Conservation (phyloP, 2,329 filamentous ascomycete species). For the Neofusicoccum sp. region DNA sequence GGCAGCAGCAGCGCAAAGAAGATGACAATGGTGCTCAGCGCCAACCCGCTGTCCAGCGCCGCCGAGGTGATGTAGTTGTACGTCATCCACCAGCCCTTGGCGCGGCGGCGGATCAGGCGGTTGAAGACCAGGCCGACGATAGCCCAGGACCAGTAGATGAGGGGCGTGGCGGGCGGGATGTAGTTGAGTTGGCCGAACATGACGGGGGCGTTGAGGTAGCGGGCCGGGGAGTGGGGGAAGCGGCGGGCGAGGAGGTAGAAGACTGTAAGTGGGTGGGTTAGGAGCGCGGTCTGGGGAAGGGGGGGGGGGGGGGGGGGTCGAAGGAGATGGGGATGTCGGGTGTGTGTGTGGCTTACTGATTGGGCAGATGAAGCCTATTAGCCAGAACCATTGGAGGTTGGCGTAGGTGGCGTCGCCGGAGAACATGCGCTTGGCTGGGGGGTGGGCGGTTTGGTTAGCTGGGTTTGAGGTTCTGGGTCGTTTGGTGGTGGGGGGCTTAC, state of each 20-base stretch:
- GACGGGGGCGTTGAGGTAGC: conserved; percentile 60
- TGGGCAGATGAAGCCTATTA: conserved; percentile 54
- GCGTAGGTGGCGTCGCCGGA: conserved; percentile 62
- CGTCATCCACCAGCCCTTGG: conserved; percentile 27
- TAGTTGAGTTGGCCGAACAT: conserved; percentile 60
- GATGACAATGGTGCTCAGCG: conserved; percentile 27
- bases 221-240: conserved; percentile 52
- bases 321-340: too few relatives aligned
- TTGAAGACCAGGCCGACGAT: conserved; percentile 29
- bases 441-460: neutral
- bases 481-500: neutral
- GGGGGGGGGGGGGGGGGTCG: too few relatives aligned
- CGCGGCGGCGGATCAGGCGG: conserved; percentile 24
- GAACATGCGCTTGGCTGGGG: conserved; percentile 52
- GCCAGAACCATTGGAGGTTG: conserved; percentile 60
- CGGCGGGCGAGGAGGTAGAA: conserved; percentile 52
- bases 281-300: too few relatives aligned
- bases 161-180: conserved; percentile 51
- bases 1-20: conserved; percentile 28
- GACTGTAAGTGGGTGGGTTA: too few relatives aligned
- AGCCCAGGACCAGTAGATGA: conserved; percentile 29
- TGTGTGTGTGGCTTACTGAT: too few relatives aligned
- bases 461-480: too few relatives aligned
- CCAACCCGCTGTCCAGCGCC: conserved; percentile 28
- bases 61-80: conserved; percentile 29